Base-by-base conservation (phyloP, 2,329 filamentous ascomycete species). In the Fusarium globosum region DNA sequence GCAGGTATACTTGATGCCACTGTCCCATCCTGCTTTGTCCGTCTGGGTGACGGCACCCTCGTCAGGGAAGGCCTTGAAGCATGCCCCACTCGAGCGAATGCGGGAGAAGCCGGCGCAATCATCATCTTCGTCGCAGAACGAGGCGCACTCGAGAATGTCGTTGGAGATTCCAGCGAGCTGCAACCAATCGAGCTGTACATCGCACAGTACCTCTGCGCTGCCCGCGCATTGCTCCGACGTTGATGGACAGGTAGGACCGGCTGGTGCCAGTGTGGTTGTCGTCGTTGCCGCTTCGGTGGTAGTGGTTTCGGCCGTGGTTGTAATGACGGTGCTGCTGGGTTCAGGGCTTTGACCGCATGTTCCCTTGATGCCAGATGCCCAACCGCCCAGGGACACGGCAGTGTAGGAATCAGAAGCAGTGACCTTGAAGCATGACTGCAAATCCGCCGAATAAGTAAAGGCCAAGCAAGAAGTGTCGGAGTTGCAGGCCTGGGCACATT, bases 321-420 rank as follows among this genome's bases (percentile, higher is more conserved):
- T 52, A 7, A 36, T 8, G 12, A 23, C 16, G 7, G n/a, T 38
- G 18, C n/a, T 38, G 13, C 30, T 52, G 9, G 33, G 5, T 2
- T 26, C 49, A 4, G 12, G 12, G 18, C 0, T 21, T 1, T 26
- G 0, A 4, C 23, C n/a, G 14, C 49, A 53, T 0, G 49, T 53
- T 26, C 49, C 33, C 23, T 53, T 53, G 13, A 53, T 38, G 0
- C 33, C 49, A 38, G 33, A 11, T 16, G 1, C 23, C 33, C 33
- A n/a, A n/a, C n/a, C n/a, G n/a, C n/a, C n/a, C n/a, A n/a, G n/a
- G n/a, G n/a, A n/a, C n/a, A n/a, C n/a, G n/a, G n/a, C n/a, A n/a
- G n/a, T n/a, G n/a, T n/a, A n/a, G n/a, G n/a, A n/a, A n/a, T n/a
- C n/a, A n/a, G n/a, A n/a, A n/a, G n/a, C n/a, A n/a, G n/a, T n/a